Evolutionary conservation across 1,284 basidiomycete genomes (phyloP).

Genomic region (Peniophora sp.): DNA sequence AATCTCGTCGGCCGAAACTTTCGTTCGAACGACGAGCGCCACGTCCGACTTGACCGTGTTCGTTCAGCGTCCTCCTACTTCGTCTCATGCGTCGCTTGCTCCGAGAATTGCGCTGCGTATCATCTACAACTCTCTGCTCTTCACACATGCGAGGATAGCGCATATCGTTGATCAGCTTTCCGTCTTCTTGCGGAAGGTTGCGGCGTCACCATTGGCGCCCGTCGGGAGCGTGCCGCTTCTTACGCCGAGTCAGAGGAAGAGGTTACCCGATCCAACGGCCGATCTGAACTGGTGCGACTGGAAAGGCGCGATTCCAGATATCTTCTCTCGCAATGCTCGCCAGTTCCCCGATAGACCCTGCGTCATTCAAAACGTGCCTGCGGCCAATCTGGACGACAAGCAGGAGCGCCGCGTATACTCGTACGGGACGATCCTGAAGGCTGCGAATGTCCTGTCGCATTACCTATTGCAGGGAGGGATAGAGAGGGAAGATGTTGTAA

Average conservation of each 20-base stretch:
- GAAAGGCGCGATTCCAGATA: constrained; percentile 93
- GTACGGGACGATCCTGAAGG: constrained; percentile 78
- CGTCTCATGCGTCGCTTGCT: constrained; percentile 64
- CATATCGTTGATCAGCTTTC: constrained; percentile 85
- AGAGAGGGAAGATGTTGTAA: constrained; percentile 93
- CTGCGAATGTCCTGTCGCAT: constrained; percentile 89
- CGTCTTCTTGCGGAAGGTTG: constrained; percentile 70
- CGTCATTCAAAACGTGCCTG: constrained; percentile 72
- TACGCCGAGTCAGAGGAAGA: constrained; percentile 62
- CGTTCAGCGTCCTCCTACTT: constrained; percentile 60
- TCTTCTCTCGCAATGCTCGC: constrained; percentile 82
- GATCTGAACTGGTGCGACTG: constrained; percentile 97
- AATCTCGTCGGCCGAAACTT: constrained; percentile 62
- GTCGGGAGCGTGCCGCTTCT: constrained; percentile 79
- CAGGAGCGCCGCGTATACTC: constrained; percentile 64
- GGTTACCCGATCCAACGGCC: constrained; percentile 80
- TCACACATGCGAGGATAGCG: constrained; percentile 74
- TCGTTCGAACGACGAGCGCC: constrained; percentile 72
- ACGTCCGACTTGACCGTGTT: constrained; percentile 91
- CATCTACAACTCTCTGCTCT: constrained; percentile 93
- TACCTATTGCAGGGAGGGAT: constrained; percentile 83
- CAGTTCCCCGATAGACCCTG: constrained; percentile 74
- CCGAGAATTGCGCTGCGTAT: constrained; percentile 81
- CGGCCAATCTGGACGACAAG: constrained; percentile 28
- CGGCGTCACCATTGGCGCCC: constrained; percentile 49